These are phyloP conservation scores for Farysia itapuensis DNA, from an alignment of 1,284 basidiomycete species.

Conservation along the genomic window DNA sequence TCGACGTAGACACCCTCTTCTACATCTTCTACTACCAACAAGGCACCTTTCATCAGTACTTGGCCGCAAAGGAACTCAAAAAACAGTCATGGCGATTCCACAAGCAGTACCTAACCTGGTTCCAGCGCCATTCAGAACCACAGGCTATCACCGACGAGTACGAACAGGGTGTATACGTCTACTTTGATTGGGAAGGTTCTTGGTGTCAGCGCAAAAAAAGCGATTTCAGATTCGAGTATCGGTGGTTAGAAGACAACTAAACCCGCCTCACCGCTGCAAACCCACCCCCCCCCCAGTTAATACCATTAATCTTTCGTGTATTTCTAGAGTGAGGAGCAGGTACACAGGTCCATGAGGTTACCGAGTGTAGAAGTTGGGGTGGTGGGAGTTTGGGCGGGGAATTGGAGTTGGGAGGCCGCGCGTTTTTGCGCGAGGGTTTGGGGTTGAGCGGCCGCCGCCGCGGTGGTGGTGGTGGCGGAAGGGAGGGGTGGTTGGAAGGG, in stretches of 20 bases:
- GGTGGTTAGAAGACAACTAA: constrained; percentile 56
- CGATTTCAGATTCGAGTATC: constrained; percentile 69
- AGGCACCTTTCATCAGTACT: constrained; percentile 95
- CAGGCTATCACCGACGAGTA: constrained; percentile 99
- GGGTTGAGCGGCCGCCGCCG: too few species aligned
- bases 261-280: too few species aligned
- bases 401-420: too few species aligned
- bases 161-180: constrained; percentile 82
- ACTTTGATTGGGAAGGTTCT: constrained; percentile 60
- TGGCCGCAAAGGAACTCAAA: constrained; percentile 95
- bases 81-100: constrained; percentile 99
- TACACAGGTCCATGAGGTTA: neutral
- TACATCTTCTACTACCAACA: constrained; percentile 99
- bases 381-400: too few species aligned
- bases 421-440: too few species aligned
- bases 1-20: constrained; percentile 96
- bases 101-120: constrained; percentile 99
- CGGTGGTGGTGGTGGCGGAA: too few species aligned
- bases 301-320: too few species aligned
- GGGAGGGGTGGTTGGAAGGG: too few species aligned
- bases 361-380: neutral
- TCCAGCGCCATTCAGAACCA: constrained; percentile 98
- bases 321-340: neutral
- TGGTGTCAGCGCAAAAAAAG: constrained; percentile 99
- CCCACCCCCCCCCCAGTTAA: too few species aligned